Conservation (phyloP, 305 asterid genomes). For the Solanum aculeatissimum region DNA sequence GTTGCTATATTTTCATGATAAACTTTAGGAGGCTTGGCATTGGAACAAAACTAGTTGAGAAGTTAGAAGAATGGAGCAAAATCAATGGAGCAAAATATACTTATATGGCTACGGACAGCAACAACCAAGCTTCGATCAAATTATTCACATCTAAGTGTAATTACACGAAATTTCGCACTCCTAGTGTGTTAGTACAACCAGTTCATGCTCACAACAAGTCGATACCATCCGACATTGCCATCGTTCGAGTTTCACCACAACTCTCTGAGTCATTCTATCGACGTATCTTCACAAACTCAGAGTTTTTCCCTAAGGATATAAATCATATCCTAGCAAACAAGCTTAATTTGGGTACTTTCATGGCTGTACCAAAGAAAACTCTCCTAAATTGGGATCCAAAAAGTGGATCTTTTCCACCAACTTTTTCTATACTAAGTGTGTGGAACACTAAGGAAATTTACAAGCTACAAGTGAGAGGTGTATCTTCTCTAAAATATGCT, state of each 20-base stretch:
- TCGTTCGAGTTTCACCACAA: constrained; percentile 28
- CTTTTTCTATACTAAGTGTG: constrained; percentile 49
- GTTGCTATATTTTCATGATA: not conserved
- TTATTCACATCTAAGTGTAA: constrained; percentile 48
- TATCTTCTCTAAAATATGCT: constrained; percentile 35
- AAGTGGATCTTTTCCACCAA: constrained; percentile 22
- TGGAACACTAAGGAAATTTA: constrained; percentile 28
- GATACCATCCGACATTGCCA: constrained; percentile 18
- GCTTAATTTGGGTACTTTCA: constrained; percentile 64
- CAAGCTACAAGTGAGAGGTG: constrained; percentile 55
- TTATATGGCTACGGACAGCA: constrained; percentile 76
- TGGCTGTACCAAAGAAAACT: constrained; percentile 45
- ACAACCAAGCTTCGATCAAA: constrained; percentile 51
- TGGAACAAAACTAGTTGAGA: constrained; percentile 51
- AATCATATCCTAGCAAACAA: constrained; percentile 35
- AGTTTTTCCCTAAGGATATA: constrained; percentile 63
- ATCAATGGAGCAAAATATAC: constrained; percentile 56
- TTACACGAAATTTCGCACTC: constrained; percentile 55
- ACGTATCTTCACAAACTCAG: constrained; percentile 32
- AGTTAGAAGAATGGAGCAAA: constrained; percentile 50
- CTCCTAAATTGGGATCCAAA: constrained; percentile 37
- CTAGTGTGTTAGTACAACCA: constrained; percentile 67
- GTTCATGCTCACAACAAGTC: constrained; percentile 57
- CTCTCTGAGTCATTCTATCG: constrained; percentile 35
- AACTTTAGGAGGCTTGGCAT: constrained; percentile 61